Conservation (phyloP, 225 moss, liverwort and hornwort species). For the Straminergon stramineum region DNA sequence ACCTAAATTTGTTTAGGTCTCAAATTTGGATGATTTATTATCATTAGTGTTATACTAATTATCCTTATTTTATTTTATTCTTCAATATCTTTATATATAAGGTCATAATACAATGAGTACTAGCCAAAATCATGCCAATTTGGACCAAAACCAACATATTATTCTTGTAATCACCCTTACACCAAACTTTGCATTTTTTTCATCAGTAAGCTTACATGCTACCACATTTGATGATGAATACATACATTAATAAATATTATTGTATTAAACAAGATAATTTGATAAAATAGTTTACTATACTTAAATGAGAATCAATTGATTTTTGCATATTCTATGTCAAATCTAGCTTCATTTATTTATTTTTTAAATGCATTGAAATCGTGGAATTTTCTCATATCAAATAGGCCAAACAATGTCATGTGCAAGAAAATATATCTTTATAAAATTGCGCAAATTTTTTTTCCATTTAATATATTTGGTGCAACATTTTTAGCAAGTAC, state of each 20-base stretch:
- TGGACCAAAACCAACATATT: too few species aligned
- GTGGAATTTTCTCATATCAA: not conserved
- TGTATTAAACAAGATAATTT: not conserved
- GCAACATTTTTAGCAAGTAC: not conserved
- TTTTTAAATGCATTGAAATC: not conserved
- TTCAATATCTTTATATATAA: too few species aligned
- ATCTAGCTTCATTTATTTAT: not conserved
- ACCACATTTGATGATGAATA: not conserved
- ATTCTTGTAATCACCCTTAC: too few species aligned
- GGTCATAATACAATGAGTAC: too few species aligned
- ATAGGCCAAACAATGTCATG: not conserved
- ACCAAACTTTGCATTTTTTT: not conserved
- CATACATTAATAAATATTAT: not conserved
- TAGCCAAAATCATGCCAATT: too few species aligned
- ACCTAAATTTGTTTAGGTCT: too few species aligned
- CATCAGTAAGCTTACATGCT: too few species aligned
- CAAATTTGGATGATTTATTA: too few species aligned
- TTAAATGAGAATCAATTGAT: not conserved
- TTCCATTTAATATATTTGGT: not conserved
- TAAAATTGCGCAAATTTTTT: accelerated
- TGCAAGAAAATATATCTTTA: not conserved
- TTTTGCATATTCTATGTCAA: not conserved
- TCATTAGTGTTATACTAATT: too few species aligned
- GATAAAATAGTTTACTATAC: not conserved
- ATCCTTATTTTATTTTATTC: too few species aligned